phyloP scores from a whole-genome alignment of 2,329 filamentous ascomycete species.

The Xylariaceae sp. region DNA sequence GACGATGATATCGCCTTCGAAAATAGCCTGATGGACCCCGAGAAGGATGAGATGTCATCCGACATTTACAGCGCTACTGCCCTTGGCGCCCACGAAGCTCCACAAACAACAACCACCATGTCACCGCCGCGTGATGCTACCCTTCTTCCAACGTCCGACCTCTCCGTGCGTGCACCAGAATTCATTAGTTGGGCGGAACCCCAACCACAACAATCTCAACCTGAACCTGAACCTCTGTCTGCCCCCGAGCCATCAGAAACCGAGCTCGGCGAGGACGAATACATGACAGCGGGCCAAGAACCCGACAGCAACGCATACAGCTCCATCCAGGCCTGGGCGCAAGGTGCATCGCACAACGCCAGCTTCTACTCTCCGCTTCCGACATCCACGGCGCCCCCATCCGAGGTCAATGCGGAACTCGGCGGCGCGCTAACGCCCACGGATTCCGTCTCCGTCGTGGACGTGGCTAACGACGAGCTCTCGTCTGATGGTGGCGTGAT shows the following conservation, averaged over 20 bases:
- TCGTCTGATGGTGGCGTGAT: conserved; percentile 58
- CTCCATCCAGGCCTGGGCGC: conserved; percentile 71
- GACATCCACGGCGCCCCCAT: conserved; percentile 56
- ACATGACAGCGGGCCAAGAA: conserved; percentile 59
- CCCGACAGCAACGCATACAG: conserved; percentile 55
- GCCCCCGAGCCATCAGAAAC: conserved; percentile 46
- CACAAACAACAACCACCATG: background rate
- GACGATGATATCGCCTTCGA: conserved; percentile 54
- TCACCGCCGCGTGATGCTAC: too few relatives aligned
- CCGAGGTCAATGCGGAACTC: conserved; percentile 60
- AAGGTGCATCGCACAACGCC: conserved; percentile 55
- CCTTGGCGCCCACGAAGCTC: conserved; percentile 37
- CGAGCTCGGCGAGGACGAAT: conserved; percentile 54
- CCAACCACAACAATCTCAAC: conserved; percentile 15
- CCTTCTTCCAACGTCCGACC: too few relatives aligned
- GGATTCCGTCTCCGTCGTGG: conserved; percentile 61
- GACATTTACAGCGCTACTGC: conserved; percentile 67
- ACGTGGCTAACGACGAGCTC: conserved; percentile 53
- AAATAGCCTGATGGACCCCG: conserved; percentile 52
- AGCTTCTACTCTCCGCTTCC: conserved; percentile 69
- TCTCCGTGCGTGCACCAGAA: too few relatives aligned
- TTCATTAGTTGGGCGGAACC: too few relatives aligned
- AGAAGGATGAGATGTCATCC: conserved; percentile 56
- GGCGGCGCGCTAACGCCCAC: conserved; percentile 65
- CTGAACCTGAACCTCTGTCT: conserved; percentile 18